Evolutionary conservation across 352 stramenopile genomes (phyloP), one percentile per base, ranked within the genome.

Genomic region (Phytophthora uliginosa): DNA sequence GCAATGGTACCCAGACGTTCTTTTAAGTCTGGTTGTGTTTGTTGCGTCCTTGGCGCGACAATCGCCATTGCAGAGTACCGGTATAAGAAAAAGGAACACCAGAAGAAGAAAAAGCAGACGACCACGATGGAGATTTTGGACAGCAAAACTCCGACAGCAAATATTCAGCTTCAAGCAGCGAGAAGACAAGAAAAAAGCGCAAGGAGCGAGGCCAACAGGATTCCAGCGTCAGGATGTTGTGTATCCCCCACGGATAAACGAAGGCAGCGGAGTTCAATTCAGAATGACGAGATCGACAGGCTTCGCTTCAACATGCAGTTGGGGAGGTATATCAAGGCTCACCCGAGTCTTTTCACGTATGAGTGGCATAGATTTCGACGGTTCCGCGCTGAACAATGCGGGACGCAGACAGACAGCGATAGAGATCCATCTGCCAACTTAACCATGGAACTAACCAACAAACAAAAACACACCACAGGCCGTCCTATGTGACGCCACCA

Each of bases 1-100:
- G 81, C 50, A 80, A 83, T 63, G 72, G 79, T 73, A 82, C 81
- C 36, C 83, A 90, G 69, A 81, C 65, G 36, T 78, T 72, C 48
- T 73, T 82, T 50, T 83, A 77, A 70, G 22, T 50, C 12, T 12
- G 13, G 22, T 31, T 47, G 33, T 7, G 50, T 18, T 55, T 57
- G 26, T 1, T 31, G 24, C 52, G 40, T 59, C 38, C 47, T 54
- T 18, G 17, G 48, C 28, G 42, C 48, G 9, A 8, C 18, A 69
- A 40, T 6, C 47, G 15, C 17, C 42, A 50, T 17, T 26, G 36
- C 36, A 18, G 12, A 2, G 45, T 48, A 22, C 9, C 34, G n/a
- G n/a, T n/a, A n/a, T n/a, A n/a, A 42, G 34, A 42, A 15, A 20
- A 20, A 20, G 40, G 7, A n/a, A 10, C 9, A 48, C 15, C n/a